A percentile compares a stretch with the other conserved stretches of the same genome.
These are phyloP conservation scores for Monosporascus sp. DNA, from an alignment of 2,329 filamentous ascomycete species.

Conservation along the genomic window DNA sequence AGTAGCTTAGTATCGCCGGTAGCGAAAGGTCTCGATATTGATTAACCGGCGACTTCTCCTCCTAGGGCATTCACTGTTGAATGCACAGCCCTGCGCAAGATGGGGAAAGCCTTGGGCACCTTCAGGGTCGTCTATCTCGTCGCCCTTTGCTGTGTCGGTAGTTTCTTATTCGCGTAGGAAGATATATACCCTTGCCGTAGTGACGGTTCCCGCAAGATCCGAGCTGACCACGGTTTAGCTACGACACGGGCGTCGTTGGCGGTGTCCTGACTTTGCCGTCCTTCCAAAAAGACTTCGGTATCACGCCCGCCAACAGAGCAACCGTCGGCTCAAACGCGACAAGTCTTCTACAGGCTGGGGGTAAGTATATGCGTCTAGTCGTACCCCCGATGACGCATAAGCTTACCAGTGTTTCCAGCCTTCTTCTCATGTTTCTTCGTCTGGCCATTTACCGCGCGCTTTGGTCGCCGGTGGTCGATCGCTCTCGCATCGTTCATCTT, in stretches of 20 bases:
- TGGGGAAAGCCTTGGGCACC: constrained; percentile 23
- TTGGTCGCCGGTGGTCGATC: constrained; percentile 34
- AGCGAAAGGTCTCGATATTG: no score
- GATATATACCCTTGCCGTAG: not conserved
- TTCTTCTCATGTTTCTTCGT: constrained; percentile 38
- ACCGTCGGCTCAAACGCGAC: constrained; percentile 34
- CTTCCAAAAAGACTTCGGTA: constrained; percentile 33
- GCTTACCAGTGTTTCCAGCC: constrained; percentile 17
- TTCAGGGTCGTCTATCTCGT: constrained; percentile 33
- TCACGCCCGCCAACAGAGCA: constrained; percentile 22
- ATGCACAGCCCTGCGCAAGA: not conserved
- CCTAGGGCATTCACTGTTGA: no score
- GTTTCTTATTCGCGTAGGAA: constrained; percentile 27
- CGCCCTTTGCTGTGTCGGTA: constrained; percentile 31
- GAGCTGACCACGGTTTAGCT: constrained; percentile 22
- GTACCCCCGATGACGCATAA: not conserved
- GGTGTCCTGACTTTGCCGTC: constrained; percentile 32
- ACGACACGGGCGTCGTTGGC: constrained; percentile 38
- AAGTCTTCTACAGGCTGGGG: constrained; percentile 36
- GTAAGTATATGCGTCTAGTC: constrained; percentile 13
- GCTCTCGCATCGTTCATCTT: constrained; percentile 36
- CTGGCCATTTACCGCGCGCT: constrained; percentile 36
- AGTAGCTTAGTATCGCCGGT: no score
- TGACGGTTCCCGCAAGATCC: not conserved
- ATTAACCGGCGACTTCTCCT: no score